Evolutionary conservation across 768 basidiomycete species (phyloP).

Genomic region (Daedaleopsis nitida): DNA sequence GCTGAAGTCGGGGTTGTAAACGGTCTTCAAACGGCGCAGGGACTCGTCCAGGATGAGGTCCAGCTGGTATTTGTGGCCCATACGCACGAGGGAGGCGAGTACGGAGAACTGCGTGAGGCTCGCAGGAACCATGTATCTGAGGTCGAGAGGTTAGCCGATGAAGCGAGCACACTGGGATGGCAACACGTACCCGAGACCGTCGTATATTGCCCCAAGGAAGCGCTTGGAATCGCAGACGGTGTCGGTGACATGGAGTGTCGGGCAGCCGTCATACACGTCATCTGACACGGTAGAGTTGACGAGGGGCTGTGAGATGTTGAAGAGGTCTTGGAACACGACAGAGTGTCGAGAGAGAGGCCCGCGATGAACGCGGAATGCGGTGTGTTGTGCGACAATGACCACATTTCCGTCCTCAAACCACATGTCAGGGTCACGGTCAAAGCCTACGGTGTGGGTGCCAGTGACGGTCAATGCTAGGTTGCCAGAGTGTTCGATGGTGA

Average conservation of each 20-base stretch:
- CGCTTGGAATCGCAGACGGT: slow-evolving; percentile 1
- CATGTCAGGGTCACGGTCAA: neutral
- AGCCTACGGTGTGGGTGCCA: neutral
- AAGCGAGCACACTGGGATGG: too few species aligned
- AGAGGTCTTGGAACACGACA: slow-evolving; percentile 16
- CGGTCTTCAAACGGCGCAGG: neutral
- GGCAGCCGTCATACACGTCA: slow-evolving; percentile 10
- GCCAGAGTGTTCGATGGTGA: neutral
- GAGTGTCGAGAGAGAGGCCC: slow-evolving; percentile 19
- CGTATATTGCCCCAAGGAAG: slow-evolving; percentile 8
- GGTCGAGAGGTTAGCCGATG: too few species aligned
- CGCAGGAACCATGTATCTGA: neutral
- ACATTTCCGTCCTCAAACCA: slow-evolving; percentile 78
- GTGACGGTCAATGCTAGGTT: too few species aligned
- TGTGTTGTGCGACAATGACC: slow-evolving; percentile 48
- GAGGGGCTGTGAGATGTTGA: slow-evolving; percentile 11
- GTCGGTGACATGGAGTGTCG: slow-evolving; percentile 13
- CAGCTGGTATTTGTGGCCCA: slow-evolving; percentile 11
- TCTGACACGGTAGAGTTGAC: neutral
- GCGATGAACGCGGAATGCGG: slow-evolving; percentile 18
- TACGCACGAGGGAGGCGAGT: slow-evolving; percentile 5
- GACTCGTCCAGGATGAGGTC: neutral
- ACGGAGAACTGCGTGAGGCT: neutral
- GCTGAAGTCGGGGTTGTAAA: neutral
- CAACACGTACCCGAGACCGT: neutral